These are phyloP conservation scores for Saccharomyces pastorianus DNA, from an alignment of 1,139 yeast genomes.

Conservation along the genomic window DNA sequence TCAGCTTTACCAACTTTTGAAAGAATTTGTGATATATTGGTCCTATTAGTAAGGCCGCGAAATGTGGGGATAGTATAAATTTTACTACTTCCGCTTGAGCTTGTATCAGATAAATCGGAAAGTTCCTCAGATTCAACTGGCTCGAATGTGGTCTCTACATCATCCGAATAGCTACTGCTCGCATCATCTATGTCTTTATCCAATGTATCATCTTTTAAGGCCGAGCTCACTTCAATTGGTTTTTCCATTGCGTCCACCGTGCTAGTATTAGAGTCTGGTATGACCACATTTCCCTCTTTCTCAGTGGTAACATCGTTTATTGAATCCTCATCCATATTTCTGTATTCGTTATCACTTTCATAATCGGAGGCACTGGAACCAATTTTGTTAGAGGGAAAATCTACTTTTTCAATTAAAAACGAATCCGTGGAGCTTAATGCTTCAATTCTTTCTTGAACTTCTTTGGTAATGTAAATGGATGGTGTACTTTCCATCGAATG, in stretches of 20 bases:
- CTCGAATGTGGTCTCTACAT: background rate
- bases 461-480: constrained; percentile 5
- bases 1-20: constrained; percentile 16
- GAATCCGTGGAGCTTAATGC: background rate
- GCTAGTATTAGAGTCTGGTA: background rate
- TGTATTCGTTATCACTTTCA: background rate
- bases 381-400: background rate
- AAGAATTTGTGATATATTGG: constrained; percentile 17
- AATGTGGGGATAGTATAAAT: constrained; percentile 24
- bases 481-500: constrained; percentile 8
- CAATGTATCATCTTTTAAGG: background rate
- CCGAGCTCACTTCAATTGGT: background rate
- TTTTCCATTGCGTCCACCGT: background rate
- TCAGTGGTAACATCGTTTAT: background rate
- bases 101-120: background rate
- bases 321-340: background rate
- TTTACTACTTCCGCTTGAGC: constrained; percentile 8
- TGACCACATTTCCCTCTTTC: background rate
- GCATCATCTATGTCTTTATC: background rate
- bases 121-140: background rate
- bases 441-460: background rate
- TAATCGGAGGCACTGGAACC: background rate
- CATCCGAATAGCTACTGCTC: background rate
- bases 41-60: constrained; percentile 11
- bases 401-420: background rate